phyloP scores from a whole-genome alignment of 164 flowering plant species.

The Echeveria elegans region DNA sequence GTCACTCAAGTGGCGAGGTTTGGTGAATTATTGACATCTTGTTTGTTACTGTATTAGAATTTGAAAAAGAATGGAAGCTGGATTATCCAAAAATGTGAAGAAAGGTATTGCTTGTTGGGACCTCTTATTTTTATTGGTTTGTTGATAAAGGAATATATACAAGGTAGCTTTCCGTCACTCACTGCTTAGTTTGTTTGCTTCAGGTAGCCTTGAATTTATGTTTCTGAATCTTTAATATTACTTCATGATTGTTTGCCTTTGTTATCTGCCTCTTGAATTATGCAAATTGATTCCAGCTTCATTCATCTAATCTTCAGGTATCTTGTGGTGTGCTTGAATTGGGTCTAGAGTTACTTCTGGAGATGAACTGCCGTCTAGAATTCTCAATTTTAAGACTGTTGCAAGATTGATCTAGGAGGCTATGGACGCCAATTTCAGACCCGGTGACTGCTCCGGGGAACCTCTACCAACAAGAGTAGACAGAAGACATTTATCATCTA shows the following conservation, averaged over 20 bases:
- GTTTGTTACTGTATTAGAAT: not conserved
- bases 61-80: not conserved
- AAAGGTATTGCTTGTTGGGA: not conserved
- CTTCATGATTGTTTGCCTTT: not conserved
- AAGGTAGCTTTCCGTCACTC: not conserved
- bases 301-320: not conserved
- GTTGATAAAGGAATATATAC: not conserved
- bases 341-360: not conserved
- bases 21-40: not conserved
- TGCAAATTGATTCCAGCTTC: not conserved
- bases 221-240: not conserved
- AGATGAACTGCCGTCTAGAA: not conserved
- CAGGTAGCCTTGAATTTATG: not conserved
- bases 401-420: not conserved
- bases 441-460: not conserved
- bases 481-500: not conserved
- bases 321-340: not conserved
- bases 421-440: conserved; percentile 3
- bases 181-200: not conserved
- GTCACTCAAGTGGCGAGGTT: not conserved
- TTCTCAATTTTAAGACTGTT: not conserved
- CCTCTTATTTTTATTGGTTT: not conserved
- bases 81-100: conserved; percentile 1
- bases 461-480: not conserved
- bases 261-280: not conserved